Base-by-base conservation (phyloP, 1,139 yeast species). In the Suhomyces bribrorum region DNA sequence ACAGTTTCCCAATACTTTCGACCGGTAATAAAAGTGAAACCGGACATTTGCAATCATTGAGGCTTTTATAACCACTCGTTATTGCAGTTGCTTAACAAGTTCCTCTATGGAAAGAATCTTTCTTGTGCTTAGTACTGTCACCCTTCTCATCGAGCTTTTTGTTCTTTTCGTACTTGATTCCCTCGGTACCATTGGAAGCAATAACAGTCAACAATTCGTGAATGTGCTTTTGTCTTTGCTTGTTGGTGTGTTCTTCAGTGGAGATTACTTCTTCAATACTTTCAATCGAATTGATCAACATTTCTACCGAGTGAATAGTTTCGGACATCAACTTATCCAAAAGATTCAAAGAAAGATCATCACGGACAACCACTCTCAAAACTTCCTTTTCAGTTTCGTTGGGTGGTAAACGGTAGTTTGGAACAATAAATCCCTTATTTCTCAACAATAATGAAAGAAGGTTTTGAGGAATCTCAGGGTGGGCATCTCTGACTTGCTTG, bases 401-500 rank as follows among this genome's bases (percentile, higher is more conserved):
- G 20, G 86, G 82, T 24, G 96, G 95, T 52, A 89, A 74, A 45
- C 84, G 89, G 63, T 89, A 89, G 70, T 89, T 89, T 46, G 97
- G 97, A 45, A 89, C 75, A 57, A 89, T 89, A 76, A 84, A 89
- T 5, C 95, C 95, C 56, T 83, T 81, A 61, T 79, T 80, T 59
- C 96, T 78, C 54, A 89, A 69, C 57, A 88, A 61, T 14, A 83
- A 71, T 0, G 95, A 82, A 28, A 89, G 61, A 42, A 87, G 74
- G 20, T 83, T 76, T 62, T 89, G 97, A n/a, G 96, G 96, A 41
- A 89, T 77, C 59, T 81, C 87, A 2, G 96, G 92, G 59, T 81
- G 86, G 31, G 72, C 61, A 33, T 75, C 57, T 36, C 66, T 59
- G 56, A 89, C 77, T 26, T 71, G 69, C 36, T 79, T 66, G 4